These are phyloP conservation scores for Ceratocystis huliohia DNA, from an alignment of 2,329 filamentous ascomycete species.

Conservation along the genomic window DNA sequence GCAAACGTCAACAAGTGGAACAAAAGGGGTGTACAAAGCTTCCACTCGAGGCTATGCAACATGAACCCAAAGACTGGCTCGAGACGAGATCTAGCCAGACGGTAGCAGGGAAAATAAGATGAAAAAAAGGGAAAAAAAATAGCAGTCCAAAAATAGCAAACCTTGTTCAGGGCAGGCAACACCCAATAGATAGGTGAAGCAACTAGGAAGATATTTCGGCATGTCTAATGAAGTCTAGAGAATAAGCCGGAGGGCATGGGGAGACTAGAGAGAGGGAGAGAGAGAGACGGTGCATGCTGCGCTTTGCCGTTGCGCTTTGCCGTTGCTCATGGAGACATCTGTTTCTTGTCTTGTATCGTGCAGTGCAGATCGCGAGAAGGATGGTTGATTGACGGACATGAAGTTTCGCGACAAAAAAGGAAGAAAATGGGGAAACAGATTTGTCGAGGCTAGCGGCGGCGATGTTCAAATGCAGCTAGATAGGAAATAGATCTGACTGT, in stretches of 20 bases:
- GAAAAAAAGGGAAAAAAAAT: neutral
- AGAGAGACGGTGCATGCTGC: neutral
- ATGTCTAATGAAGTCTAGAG: neutral
- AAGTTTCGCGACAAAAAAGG: neutral
- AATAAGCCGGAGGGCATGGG: neutral
- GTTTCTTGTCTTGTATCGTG: conserved; percentile 5
- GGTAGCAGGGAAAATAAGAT: neutral
- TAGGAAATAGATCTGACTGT: conserved; percentile 8
- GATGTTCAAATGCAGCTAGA: neutral
- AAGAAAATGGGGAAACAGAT: conserved; percentile 2
- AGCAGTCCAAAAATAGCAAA: too few species aligned
- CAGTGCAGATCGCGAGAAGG: conserved; percentile 2
- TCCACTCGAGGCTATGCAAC: conserved; percentile 7
- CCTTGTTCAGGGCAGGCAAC: neutral
- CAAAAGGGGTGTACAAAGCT: neutral
- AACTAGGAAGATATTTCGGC: neutral
- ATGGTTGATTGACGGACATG: neutral
- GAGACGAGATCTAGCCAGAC: neutral
- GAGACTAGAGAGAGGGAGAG: neutral
- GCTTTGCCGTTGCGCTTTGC: neutral
- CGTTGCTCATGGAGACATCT: neutral
- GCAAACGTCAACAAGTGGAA: neutral
- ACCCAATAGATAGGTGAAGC: neutral
- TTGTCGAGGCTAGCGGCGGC: neutral
- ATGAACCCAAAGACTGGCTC: neutral